A percentile compares a stretch with the other conserved stretches of the same genome.
phyloP scores from a whole-genome alignment of 148 eudicot genomes.

The Silene uniflora region DNA sequence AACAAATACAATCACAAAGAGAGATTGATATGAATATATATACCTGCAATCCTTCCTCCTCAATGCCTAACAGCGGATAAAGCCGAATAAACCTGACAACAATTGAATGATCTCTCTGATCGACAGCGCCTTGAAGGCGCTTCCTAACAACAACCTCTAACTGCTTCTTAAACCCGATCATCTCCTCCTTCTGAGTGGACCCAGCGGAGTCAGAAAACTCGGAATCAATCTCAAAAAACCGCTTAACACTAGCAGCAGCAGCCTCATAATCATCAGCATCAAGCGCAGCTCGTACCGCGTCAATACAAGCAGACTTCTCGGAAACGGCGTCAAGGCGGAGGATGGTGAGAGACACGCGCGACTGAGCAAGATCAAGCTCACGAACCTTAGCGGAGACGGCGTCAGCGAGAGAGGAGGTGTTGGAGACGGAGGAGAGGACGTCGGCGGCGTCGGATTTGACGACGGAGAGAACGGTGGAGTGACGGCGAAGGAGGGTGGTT shows the following conservation, averaged over 20 bases:
- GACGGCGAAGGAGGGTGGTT: slow-evolving; percentile 47
- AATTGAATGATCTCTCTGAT: slow-evolving; percentile 60
- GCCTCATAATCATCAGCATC: slow-evolving; percentile 62
- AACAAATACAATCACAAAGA: too few species aligned
- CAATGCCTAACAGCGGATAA: slow-evolving; percentile 60
- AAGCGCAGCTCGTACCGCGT: slow-evolving; percentile 54
- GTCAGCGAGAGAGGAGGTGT: slow-evolving; percentile 72
- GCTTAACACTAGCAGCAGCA: slow-evolving; percentile 53
- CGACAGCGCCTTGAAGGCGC: slow-evolving; percentile 54
- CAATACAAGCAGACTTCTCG: slow-evolving; percentile 54
- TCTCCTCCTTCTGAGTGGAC: slow-evolving; percentile 59
- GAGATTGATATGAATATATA: slow-evolving; percentile 17
- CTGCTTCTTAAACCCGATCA: slow-evolving; percentile 59
- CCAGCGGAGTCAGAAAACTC: slow-evolving; percentile 43
- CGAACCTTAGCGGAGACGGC: slow-evolving; percentile 77
- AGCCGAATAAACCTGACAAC: slow-evolving; percentile 60
- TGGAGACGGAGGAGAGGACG: slow-evolving; percentile 65
- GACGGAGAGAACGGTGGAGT: slow-evolving; percentile 50
- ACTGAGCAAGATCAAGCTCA: slow-evolving; percentile 82
- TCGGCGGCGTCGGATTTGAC: slow-evolving; percentile 55
- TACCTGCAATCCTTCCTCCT: slow-evolving; percentile 87
- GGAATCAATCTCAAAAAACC: slow-evolving; percentile 65
- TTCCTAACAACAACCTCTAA: slow-evolving; percentile 58
- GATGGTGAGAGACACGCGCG: slow-evolving; percentile 66
- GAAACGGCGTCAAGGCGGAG: slow-evolving; percentile 73